phyloP scores from a whole-genome alignment of 768 basidiomycete species.

The Strobilomyces confusus region DNA sequence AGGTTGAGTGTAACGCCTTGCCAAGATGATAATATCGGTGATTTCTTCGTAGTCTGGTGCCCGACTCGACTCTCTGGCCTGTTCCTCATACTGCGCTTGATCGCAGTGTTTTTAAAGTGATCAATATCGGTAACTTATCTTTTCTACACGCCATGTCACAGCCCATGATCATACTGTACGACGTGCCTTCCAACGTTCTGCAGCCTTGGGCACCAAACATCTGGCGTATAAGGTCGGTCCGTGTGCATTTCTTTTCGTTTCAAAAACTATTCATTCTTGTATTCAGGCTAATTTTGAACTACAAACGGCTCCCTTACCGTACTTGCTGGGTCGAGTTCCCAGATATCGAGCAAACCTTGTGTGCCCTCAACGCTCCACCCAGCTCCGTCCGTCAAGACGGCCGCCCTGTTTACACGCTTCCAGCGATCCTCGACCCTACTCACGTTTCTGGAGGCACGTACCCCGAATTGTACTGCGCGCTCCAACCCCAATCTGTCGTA shows the following conservation, averaged over 20 bases:
- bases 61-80: background rate
- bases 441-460: background rate
- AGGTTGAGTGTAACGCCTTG: background rate
- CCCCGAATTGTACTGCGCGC: slow-evolving; percentile 5
- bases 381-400: slow-evolving; percentile 52
- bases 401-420: slow-evolving; percentile 61
- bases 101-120: slow-evolving; percentile 9
- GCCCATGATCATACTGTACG: slow-evolving; percentile 62
- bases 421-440: slow-evolving; percentile 60
- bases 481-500: slow-evolving; percentile 43
- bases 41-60: slow-evolving; percentile 7
- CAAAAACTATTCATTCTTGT: background rate
- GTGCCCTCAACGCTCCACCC: slow-evolving; percentile 56
- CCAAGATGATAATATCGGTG: slow-evolving; percentile 11
- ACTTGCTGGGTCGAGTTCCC: slow-evolving; percentile 71
- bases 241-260: background rate
- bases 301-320: slow-evolving; percentile 64
- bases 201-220: slow-evolving; percentile 77
- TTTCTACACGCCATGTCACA: slow-evolving; percentile 33
- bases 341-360: slow-evolving; percentile 60
- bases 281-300: slow-evolving; percentile 70
- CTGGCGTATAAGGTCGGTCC: slow-evolving; percentile 61
- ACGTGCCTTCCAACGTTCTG: slow-evolving; percentile 54
- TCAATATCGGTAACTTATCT: background rate
- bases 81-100: background rate